Evolutionary conservation across 176 grass and related monocot species (phyloP), one percentile per base, ranked within the genome.

Genomic region (Avena atlantica): DNA sequence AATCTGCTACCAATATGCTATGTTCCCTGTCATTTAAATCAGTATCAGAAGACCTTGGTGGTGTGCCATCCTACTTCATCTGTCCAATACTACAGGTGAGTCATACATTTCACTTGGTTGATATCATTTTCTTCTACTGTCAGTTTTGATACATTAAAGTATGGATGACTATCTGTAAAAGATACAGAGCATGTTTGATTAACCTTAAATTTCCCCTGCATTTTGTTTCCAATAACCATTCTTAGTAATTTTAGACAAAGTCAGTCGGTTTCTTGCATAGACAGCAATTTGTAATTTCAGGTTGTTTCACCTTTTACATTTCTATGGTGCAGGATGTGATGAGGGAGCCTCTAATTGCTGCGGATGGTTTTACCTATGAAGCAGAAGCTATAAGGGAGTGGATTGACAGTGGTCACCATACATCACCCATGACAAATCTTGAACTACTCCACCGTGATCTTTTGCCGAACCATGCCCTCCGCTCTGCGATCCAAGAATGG

Each of bases 311-410:
- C 45, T 48, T 48, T 48, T 48, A 10, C 45, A 37, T 85, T 55
- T 78, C 24, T 87, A 50, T 11, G 36, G 67, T 85, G 81, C 87
- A 94, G 89, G 87, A 89, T 84, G 19, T 94, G 23, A 91, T 94
- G 89, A 82, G 74, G 81, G 92, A 94, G 42, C 92, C 89, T 80
- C 82, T 91, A n/a, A 82, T 91, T 29, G 92, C 89, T 27, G 92
- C 89, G 44, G 89, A 91, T 85, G 92, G 92, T 69, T 91, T 94
- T 84, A 89, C 89, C 36, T 94, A 91, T 53, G 92, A 94, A 83
- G 89, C 89, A 0, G 81, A 87, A 17, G 89, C 92, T 69, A 94
- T 91, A 81, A 87, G 67, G 84, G 84, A 74, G 81, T 91, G 92
- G 89, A 64, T 94, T 10, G 60, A 82, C 31, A 78, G 77, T 53